These are phyloP conservation scores for Zostera marina DNA, from an alignment of 116 monocot species.

Conservation along the genomic window DNA sequence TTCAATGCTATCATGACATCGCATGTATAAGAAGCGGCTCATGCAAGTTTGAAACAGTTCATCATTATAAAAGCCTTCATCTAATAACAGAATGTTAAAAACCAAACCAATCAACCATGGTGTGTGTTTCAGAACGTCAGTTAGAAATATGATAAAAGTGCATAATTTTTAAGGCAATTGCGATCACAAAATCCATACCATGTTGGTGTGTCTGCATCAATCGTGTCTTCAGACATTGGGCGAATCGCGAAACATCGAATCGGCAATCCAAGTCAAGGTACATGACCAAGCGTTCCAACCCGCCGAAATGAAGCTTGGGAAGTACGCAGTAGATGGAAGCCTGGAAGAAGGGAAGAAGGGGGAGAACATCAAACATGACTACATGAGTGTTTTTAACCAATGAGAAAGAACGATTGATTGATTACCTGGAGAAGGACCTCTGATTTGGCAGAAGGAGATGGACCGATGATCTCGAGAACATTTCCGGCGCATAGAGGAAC, in stretches of 20 bases:
- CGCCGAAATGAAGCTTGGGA: slow-evolving; percentile 59
- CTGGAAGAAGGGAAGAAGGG: slow-evolving; percentile 14
- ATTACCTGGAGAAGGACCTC: slow-evolving; percentile 69
- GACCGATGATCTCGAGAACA: too few relatives aligned
- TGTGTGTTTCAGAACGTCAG: not conserved
- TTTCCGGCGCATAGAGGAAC: slow-evolving; percentile 65
- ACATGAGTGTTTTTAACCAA: not conserved
- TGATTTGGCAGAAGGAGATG: too few relatives aligned
- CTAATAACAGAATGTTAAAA: not conserved
- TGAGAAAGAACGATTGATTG: slow-evolving; percentile 1
- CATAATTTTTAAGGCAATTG: not conserved
- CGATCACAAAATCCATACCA: not conserved
- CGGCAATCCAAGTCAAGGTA: slow-evolving; percentile 88
- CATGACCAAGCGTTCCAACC: slow-evolving; percentile 35
- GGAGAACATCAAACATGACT: too few relatives aligned
- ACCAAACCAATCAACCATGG: too few relatives aligned
- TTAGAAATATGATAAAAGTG: too few relatives aligned
- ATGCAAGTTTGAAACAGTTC: slow-evolving; percentile 60
- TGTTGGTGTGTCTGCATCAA: slow-evolving; percentile 30
- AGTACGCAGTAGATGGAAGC: too few relatives aligned
- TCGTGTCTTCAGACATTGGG: slow-evolving; percentile 30
- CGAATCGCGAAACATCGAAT: slow-evolving; percentile 62
- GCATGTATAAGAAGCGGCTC: slow-evolving; percentile 81
- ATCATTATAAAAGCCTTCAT: slow-evolving; percentile 6
- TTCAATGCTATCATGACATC: slow-evolving; percentile 71